Evolutionary conservation across 257 asterid genomes (phyloP), one percentile per base, ranked within the genome.

Genomic region (Pogostemon cablin): DNA sequence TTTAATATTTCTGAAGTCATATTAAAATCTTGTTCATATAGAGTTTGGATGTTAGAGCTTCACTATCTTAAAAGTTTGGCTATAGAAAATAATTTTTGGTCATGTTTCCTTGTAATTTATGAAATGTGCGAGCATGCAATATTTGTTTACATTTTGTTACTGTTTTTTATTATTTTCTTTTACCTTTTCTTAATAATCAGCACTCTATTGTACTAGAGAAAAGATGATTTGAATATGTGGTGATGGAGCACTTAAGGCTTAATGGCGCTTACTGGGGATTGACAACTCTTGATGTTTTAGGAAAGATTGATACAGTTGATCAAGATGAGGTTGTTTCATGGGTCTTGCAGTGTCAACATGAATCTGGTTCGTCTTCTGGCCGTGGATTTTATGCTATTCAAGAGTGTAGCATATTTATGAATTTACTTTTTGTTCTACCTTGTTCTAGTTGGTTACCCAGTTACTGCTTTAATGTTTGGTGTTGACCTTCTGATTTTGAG

Each of bases 251-350:
- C 86, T 76, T 93, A 46, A 77, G 99, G 42, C 15, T 93, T 46
- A 91, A 87, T 74, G 99, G 99, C 35, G 96, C 96, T 44, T 93
- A 93, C 66, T 93, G 99, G 99, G 99, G 97, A 69, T 86, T 93
- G 85, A 84, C 96, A 15, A 80, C 99, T 62, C 95, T 93, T 73
- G 97, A 91, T 81, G 75, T 93, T 25, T 71, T 84, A 59, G 96
- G 95, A 61, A 89, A 85, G 89, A 91, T 95, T 69, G 74, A 79
- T 68, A 79, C 76, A 0, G 98, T 89, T 43, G 96, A 95, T 73
- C 85, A 83, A 84, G 86, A 87, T 52, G 95, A 95, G 72, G 87
- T 91, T 78, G 73, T 88, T 76, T 75, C 95, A 42, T 95, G 96
- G 98, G 41, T 95, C 80, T 79, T 88, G 93, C 85, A 87, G 79